Base-by-base conservation (phyloP, 169 alveolate genomes). In the Plasmodium falciparum region DNA sequence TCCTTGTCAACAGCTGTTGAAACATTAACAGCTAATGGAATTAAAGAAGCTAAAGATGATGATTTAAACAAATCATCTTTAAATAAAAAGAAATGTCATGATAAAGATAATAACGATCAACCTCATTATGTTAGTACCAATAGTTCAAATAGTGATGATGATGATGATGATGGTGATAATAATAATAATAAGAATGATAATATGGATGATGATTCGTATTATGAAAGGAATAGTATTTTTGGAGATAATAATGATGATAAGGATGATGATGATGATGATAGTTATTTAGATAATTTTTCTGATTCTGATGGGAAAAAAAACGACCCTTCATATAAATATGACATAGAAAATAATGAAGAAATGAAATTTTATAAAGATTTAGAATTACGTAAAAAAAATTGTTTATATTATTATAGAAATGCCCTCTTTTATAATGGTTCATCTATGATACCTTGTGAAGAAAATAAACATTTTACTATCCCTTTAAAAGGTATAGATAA, bases 401-500 rank as follows among this genome's bases (percentile, higher is more conserved):
- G 85, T 39, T 61, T 83, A 12, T 83, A 67, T 26, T 83, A 83
- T 83, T 83, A 83, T 49, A 83, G 59, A 29, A 83, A 70, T 39
- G 59, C 74, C 12, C 73, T 83, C 6, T 83, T 83, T 47, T 83
- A 83, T 50, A 69, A 47, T 17, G 56, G 49, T 22, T 15, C 22
- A 47, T 39, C 69, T 11, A 69, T 83, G 29, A 39, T 39, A 7
- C 47, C 47, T 5, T 39, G 47, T 39, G 47, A 39, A 39, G 47
- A 39, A 39, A 83, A 50, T 11, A 72, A 83, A 56, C 58, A 83
- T 8, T 49, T 49, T 26, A 56, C 39, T 12, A 29, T 56, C n/a
- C 26, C 62, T 13, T 45, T 49, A 52, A 24, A 29, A 2, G 43
- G 58, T 22, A 49, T 43, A 12, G 71, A 78, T 12, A 13, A 56